Base-by-base conservation (phyloP, 2,329 filamentous ascomycete species). In the Ceratocystis diversiconidia region DNA sequence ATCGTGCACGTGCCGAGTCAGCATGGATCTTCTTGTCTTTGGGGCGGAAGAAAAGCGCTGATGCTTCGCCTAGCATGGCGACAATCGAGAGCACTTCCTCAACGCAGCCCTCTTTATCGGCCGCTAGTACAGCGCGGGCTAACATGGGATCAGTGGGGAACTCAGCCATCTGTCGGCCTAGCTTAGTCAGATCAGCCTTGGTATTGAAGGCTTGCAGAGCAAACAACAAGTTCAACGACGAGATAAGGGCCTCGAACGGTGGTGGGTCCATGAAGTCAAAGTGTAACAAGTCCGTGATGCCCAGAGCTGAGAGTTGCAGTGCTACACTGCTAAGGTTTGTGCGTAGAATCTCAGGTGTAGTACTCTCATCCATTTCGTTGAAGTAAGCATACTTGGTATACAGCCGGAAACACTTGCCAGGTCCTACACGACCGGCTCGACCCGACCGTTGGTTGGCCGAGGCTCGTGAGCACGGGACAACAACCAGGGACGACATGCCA, bases 21-120 rank as follows among this genome's bases (percentile, higher is more conserved):
- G 94, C 94, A 72, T 96, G 90, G 32, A 96, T 87, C 74, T 96
- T 96, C 79, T 97, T 96, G 76, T 99, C 92, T 73, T 96, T 96
- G 22, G 94, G 92, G 0, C 91, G 83, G 80, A 95, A 95, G 79
- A 96, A 99, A 4, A 99, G 82, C 0, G 91, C 87, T 3, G 87
- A 90, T 1, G 89, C 85, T 76, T 97, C 94, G 68, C 88, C 85
- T 0, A 97, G 82, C 89, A 97, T 96, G 52, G 92, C 85, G n/a
- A 97, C 90, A 61, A 97, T 90, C 0, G 89, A 91, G 17, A 99
- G 79, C 0, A 97, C 85, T 75, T 99, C 94, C 67, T 95, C 90
- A 0, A 96, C 90, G 71, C 92, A 96, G n/a, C 89, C 89, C 70
- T 92, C 88, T 70, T 90, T 88, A 74, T 94, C 89, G 0, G 92